phyloP scores from a whole-genome alignment of 176 grass and related monocot species.

The Leersia perrieri region DNA sequence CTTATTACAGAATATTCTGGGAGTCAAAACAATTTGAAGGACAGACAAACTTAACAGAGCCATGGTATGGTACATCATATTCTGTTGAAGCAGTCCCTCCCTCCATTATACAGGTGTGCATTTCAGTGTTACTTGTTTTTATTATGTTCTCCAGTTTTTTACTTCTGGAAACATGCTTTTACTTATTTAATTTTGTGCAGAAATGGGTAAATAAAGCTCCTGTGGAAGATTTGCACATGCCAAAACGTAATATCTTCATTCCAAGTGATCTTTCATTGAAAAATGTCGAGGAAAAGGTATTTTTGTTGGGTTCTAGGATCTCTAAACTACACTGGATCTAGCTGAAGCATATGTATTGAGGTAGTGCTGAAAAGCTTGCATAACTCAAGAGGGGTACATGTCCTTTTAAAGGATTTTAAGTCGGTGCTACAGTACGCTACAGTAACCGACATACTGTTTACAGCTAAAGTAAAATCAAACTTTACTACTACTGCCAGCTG shows the following conservation, averaged over 20 bases:
- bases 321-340: no score
- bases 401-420: no score
- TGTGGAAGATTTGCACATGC: constrained; percentile 67
- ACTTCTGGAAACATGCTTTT: constrained; percentile 7
- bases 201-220: constrained; percentile 86
- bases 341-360: no score
- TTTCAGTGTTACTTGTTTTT: constrained; percentile 1
- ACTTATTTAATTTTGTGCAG: constrained; percentile 37
- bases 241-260: constrained; percentile 88
- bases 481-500: no score
- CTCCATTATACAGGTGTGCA: constrained; percentile 56
- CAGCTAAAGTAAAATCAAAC: no score
- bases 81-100: constrained; percentile 62
- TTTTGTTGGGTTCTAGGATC: no score
- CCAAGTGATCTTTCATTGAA: constrained; percentile 77
- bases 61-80: constrained; percentile 88
- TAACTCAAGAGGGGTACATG: no score
- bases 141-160: constrained; percentile 13
- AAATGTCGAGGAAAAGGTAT: constrained; percentile 71
- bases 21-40: constrained; percentile 83
- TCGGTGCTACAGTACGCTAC: no score
- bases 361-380: no score
- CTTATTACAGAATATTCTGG: constrained; percentile 80
- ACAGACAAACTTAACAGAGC: constrained; percentile 65
- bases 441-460: no score